These are phyloP conservation scores for Dryadomyces quercivorus DNA, from an alignment of 2,329 filamentous ascomycete genomes.

Conservation along the genomic window DNA sequence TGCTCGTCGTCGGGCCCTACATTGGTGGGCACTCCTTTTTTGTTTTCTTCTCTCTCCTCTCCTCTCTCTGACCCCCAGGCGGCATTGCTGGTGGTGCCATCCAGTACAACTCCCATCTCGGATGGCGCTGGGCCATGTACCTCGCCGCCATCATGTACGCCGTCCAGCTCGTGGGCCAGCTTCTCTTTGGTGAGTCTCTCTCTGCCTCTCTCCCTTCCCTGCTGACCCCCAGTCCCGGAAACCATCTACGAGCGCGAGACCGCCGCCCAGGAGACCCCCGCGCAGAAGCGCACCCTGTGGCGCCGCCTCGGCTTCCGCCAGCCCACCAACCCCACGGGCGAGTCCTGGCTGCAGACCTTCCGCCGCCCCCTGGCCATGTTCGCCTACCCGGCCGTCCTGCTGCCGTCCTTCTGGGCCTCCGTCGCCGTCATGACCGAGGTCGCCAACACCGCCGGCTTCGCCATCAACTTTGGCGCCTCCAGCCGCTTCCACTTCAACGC, in stretches of 20 bases:
- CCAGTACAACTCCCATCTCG: background rate
- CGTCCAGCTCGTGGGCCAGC: background rate
- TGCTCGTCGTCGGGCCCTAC: background rate
- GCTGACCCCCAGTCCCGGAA: background rate
- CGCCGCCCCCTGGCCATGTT: slow-evolving; percentile 10
- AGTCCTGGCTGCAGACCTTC: slow-evolving; percentile 9
- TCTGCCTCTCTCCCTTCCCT: too few species aligned
- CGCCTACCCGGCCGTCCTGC: slow-evolving; percentile 10
- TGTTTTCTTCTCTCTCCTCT: too few species aligned
- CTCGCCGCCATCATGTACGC: background rate
- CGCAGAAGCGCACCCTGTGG: background rate
- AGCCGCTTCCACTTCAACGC: background rate
- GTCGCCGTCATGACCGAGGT: slow-evolving; percentile 12
- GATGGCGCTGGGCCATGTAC: background rate
- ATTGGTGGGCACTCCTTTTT: too few species aligned
- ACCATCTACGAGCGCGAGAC: background rate
- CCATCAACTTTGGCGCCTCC: slow-evolving; percentile 10
- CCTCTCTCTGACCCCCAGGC: too few species aligned
- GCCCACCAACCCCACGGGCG: background rate
- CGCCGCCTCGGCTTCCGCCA: background rate
- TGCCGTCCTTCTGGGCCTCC: slow-evolving; percentile 11
- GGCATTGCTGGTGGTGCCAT: background rate
- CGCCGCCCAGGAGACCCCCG: background rate
- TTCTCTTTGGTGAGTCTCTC: background rate
- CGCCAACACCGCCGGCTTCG: slow-evolving; percentile 12